Base-by-base conservation (phyloP, 805 yeast genomes). In the Brettanomyces anomalus region DNA sequence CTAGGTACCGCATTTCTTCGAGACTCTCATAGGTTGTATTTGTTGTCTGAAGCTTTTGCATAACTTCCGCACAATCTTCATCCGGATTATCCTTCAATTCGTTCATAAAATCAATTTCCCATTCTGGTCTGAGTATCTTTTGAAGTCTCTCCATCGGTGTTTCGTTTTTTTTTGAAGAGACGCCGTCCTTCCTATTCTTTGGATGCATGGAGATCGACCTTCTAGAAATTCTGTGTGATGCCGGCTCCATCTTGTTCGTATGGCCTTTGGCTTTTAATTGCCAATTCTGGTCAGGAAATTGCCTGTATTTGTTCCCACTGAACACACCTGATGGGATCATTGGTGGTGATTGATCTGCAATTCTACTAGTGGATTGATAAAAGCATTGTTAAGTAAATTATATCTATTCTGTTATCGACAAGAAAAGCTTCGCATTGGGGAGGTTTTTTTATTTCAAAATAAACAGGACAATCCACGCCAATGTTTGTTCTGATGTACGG, bases 191-290 rank as follows among this genome's bases (percentile, higher is more conserved):
- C 20, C 42, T 13, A n/a, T 32, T 13, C 13, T 33, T n/a, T 8
- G 41, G 31, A 43, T 57, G 62, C 38, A 53, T 54, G 4, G 64
- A 56, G 5, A 57, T 55, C 3, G 64, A 59, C 39, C 64, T 38
- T 34, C 62, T 47, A 7, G 61, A 57, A 19, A 59, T 36, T 34
- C 43, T 16, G 30, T n/a, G 43, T 14, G n/a, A 19, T 15, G 14
- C 16, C 11, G 16, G 15, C 3, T 20, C 41, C 42, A 20, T 15
- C 5, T 15, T 24, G 20, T 30, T 20, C 14, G 38, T 18, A 15
- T 19, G 10, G 20, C 37, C 8, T 14, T 13, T 13, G 5, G 15
- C 8, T 14, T 19, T 16, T 35, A 24, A 7, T 24, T 24, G 28
- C 28, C 21, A 15, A 35, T 18, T 3, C 15, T 19, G 17, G 18